These are phyloP conservation scores for Eutrema salsugineum DNA, from an alignment of 441 rosid species.

Conservation along the genomic window DNA sequence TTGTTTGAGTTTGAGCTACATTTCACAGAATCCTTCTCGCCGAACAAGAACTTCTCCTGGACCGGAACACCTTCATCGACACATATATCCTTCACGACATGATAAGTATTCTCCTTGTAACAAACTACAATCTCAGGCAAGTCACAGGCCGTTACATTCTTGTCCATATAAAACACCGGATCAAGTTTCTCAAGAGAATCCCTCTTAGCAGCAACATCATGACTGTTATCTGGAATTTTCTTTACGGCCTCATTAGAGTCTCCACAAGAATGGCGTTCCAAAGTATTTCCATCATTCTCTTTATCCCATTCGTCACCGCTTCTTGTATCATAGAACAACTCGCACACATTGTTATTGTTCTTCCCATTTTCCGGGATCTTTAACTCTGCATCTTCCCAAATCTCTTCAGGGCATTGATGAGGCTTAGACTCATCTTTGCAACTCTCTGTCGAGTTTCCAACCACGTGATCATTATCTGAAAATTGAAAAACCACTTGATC, in stretches of 20 bases:
- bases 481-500: background rate
- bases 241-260: constrained; percentile 9
- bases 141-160: constrained; percentile 52
- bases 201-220: background rate
- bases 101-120: constrained; percentile 50
- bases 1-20: constrained; percentile 20
- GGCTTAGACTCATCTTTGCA: constrained; percentile 34
- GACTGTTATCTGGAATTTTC: background rate
- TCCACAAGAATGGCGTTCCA: constrained; percentile 27
- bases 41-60: constrained; percentile 52
- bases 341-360: background rate
- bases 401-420: constrained; percentile 36
- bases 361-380: constrained; percentile 30
- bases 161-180: constrained; percentile 46
- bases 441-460: constrained; percentile 34
- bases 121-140: constrained; percentile 64
- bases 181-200: constrained; percentile 33
- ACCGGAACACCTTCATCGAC: constrained; percentile 66
- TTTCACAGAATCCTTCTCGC: constrained; percentile 31
- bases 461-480: constrained; percentile 47
- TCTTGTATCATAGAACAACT: constrained; percentile 31
- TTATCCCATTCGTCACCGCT: constrained; percentile 29
- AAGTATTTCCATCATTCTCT: constrained; percentile 25
- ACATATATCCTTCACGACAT: constrained; percentile 74
- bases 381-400: constrained; percentile 28